phyloP scores from a whole-genome alignment of 2,329 filamentous ascomycete species.

The Raffaelea ambrosiae region DNA sequence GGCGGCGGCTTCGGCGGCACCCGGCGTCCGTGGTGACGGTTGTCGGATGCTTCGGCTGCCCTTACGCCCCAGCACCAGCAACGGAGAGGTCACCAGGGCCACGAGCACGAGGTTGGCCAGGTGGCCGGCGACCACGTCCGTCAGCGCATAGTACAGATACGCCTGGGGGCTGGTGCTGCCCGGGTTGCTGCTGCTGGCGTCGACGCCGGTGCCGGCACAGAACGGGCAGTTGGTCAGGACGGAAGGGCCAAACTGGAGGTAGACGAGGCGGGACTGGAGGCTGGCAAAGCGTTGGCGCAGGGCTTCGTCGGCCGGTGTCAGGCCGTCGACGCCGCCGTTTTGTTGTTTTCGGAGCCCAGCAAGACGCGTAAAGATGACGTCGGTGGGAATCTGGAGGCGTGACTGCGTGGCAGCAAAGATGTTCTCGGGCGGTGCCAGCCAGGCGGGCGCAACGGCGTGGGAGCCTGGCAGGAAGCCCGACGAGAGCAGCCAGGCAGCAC shows the following conservation, averaged over 20 bases:
- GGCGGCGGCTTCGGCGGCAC: not conserved
- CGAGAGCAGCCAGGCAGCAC: slow-evolving; percentile 8
- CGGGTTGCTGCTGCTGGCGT: slow-evolving; percentile 42
- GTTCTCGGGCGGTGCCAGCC: slow-evolving; percentile 65
- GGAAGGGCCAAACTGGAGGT: slow-evolving; percentile 72
- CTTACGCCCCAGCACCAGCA: slow-evolving; percentile 52
- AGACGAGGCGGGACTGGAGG: slow-evolving; percentile 66
- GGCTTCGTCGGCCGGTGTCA: slow-evolving; percentile 52
- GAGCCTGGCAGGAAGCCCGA: slow-evolving; percentile 16
- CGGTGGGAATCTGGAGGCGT: slow-evolving; percentile 75
- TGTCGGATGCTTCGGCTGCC: slow-evolving; percentile 28
- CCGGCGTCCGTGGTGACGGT: not conserved
- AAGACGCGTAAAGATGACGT: slow-evolving; percentile 76
- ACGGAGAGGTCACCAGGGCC: slow-evolving; percentile 61
- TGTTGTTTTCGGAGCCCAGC: slow-evolving; percentile 37
- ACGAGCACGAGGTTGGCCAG: slow-evolving; percentile 66
- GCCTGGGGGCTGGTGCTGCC: slow-evolving; percentile 25
- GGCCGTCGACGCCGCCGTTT: slow-evolving; percentile 9
- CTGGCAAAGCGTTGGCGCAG: slow-evolving; percentile 62
- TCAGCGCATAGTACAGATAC: slow-evolving; percentile 76
- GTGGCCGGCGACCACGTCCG: slow-evolving; percentile 67
- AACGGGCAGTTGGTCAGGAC: slow-evolving; percentile 72
- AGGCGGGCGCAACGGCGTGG: slow-evolving; percentile 50
- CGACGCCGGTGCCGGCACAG: slow-evolving; percentile 39
- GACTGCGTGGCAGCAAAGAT: slow-evolving; percentile 71